Base-by-base conservation (phyloP, 768 basidiomycete species). In the Xerocomellus intermedius region DNA sequence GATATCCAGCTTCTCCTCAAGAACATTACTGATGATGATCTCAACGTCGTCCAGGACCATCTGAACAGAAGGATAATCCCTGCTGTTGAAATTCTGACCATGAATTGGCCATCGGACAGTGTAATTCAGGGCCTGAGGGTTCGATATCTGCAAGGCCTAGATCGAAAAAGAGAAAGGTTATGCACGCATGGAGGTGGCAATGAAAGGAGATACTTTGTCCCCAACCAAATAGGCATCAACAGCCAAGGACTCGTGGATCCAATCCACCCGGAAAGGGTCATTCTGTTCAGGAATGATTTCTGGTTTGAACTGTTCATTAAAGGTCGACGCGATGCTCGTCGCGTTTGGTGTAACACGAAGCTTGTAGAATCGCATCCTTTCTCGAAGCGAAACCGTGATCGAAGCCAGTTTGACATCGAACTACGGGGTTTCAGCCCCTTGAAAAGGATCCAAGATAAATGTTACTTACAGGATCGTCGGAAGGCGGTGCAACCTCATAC, bases 361-460 rank as follows among this genome's bases (percentile, higher is more conserved):
- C 69, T 91, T 91, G 72, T 92, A 92, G 68, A 92, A 92, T 30
- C 85, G 80, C 90, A 92, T 91, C 49, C 90, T 77, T 50, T 91
- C 90, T 24, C 89, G 83, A 39, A 93, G 77, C 4, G 90, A 90
- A 38, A 82, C 71, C 2, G 81, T 80, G 19, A 91, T 85, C 5
- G 83, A 82, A 4, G 84, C 78, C 26, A 96, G 79, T 65, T 93
- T 93, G 22, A 80, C 78, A 56, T 90, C 85, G 55, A 93, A 89
- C 89, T 91, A 49, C 13, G 48, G 32, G 33, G 8, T 24, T 47
- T 63, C 42, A 64, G 49, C 39, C 13, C 12, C 30, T 30, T 13
- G 24, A 14, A 19, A 32, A 36, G 16, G 39, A 54, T 38, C 12
- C 26, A 36, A 2, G 12, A 36, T 17, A 46, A 8, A 30, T 8